phyloP scores from a whole-genome alignment of 352 stramenopile species.

The Pythium diclinum region DNA sequence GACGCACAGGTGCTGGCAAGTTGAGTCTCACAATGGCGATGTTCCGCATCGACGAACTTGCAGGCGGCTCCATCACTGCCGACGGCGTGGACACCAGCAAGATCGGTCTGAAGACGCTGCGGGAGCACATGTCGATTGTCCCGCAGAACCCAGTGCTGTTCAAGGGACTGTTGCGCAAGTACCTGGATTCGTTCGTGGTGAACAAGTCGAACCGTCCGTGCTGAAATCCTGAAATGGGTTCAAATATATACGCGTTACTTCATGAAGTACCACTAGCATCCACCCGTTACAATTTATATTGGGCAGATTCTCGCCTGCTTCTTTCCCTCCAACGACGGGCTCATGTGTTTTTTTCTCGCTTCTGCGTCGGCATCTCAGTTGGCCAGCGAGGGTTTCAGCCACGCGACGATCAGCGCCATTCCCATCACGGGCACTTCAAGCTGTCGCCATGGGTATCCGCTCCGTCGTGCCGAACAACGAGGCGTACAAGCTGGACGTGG shows the following conservation, averaged over 20 bases:
- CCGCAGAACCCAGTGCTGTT: too few species aligned
- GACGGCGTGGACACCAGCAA: too few species aligned
- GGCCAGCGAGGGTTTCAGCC: not conserved
- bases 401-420: not conserved
- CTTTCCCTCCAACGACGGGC: not conserved
- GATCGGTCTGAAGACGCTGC: too few species aligned
- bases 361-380: not conserved
- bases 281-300: conserved; percentile 6
- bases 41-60: too few species aligned
- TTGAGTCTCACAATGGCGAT: too few species aligned
- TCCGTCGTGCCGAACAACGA: conserved; percentile 12
- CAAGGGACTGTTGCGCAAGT: too few species aligned
- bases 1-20: too few species aligned
- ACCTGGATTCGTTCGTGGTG: too few species aligned
- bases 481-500: conserved; percentile 25
- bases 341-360: not conserved
- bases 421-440: too few species aligned
- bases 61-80: too few species aligned
- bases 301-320: not conserved
- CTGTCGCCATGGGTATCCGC: conserved; percentile 9
- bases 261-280: conserved; percentile 5
- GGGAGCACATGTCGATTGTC: too few species aligned
- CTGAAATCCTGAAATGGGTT: not conserved
- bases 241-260: not conserved
- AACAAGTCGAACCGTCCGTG: too few species aligned